These are phyloP conservation scores for Elaeis oleifera DNA, from an alignment of 202 grass and related monocot genomes.

Conservation along the genomic window DNA sequence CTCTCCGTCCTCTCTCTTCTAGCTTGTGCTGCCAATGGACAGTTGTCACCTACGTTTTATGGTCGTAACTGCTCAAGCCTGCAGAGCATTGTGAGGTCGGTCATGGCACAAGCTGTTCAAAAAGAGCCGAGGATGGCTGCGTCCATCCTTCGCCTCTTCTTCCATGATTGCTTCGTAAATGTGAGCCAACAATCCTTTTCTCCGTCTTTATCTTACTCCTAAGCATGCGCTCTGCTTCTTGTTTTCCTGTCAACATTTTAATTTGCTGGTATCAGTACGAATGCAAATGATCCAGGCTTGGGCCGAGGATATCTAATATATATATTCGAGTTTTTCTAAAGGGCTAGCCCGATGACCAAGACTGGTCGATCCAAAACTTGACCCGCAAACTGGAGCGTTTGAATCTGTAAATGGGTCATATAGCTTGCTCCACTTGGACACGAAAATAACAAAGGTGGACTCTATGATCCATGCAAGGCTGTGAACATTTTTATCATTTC, in stretches of 20 bases:
- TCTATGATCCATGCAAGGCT: too few relatives aligned
- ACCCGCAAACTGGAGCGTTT: too few relatives aligned
- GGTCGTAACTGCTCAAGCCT: constrained; percentile 45
- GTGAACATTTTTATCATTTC: too few relatives aligned
- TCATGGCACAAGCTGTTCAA: constrained; percentile 42
- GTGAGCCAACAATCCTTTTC: constrained; percentile 13
- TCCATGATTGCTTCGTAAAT: constrained; percentile 95
- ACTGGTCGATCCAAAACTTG: too few relatives aligned
- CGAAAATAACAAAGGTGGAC: too few relatives aligned
- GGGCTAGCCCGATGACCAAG: too few relatives aligned
- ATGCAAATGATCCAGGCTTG: too few relatives aligned
- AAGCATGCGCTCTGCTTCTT: not conserved
- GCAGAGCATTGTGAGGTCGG: constrained; percentile 42
- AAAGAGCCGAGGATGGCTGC: constrained; percentile 69
- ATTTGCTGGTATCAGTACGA: too few relatives aligned
- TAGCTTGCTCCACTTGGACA: too few relatives aligned
- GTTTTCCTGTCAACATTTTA: not conserved
- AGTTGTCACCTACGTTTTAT: constrained; percentile 51
- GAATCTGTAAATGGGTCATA: too few relatives aligned
- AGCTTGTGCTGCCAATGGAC: constrained; percentile 14
- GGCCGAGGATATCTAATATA: too few relatives aligned
- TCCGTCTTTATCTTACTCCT: not conserved
- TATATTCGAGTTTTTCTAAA: too few relatives aligned
- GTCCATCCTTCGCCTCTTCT: constrained; percentile 74
- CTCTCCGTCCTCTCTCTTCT: constrained; percentile 13